These are phyloP conservation scores for Macrophomina pseudophaseolina DNA, from an alignment of 2,329 filamentous ascomycete species.

Conservation along the genomic window DNA sequence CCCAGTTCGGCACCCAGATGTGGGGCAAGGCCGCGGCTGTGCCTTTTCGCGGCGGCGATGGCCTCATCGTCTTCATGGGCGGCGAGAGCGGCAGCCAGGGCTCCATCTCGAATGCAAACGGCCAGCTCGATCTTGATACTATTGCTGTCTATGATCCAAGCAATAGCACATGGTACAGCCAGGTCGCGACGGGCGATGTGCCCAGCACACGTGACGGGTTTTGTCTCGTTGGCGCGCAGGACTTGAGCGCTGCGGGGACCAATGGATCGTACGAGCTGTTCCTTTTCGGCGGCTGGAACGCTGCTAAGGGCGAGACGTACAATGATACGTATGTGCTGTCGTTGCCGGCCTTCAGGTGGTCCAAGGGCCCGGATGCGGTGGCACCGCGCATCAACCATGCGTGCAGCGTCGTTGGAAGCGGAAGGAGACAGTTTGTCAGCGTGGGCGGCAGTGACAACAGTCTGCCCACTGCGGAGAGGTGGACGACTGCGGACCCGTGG, in stretches of 20 bases:
- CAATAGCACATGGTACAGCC: not conserved
- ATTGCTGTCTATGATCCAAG: conserved; percentile 10
- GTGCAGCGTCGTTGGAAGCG: not conserved
- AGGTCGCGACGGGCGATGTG: conserved; percentile 15
- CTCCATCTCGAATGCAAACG: not conserved
- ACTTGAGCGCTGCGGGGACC: not conserved
- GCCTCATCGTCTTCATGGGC: conserved; percentile 10
- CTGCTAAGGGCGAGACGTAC: too few species aligned
- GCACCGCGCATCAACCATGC: not conserved
- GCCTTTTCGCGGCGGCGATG: not conserved
- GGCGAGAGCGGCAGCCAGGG: not conserved
- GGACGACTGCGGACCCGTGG: conserved; percentile 11
- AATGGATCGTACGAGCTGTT: conserved; percentile 1
- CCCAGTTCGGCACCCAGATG: conserved; percentile 2
- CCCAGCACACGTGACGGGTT: conserved; percentile 2
- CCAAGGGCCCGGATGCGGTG: not conserved
- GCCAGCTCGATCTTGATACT: conserved; percentile 1
- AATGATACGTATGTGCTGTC: conserved; percentile 2
- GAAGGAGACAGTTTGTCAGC: not conserved
- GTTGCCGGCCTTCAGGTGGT: conserved; percentile 13
- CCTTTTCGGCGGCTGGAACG: too few species aligned
- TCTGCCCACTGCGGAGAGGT: not conserved
- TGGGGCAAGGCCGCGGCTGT: not conserved
- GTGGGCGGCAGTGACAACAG: not conserved
- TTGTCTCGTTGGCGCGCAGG: not conserved